Base-by-base conservation (phyloP, 2,329 filamentous ascomycete species). In the Pseudogymnoascus sp. region DNA sequence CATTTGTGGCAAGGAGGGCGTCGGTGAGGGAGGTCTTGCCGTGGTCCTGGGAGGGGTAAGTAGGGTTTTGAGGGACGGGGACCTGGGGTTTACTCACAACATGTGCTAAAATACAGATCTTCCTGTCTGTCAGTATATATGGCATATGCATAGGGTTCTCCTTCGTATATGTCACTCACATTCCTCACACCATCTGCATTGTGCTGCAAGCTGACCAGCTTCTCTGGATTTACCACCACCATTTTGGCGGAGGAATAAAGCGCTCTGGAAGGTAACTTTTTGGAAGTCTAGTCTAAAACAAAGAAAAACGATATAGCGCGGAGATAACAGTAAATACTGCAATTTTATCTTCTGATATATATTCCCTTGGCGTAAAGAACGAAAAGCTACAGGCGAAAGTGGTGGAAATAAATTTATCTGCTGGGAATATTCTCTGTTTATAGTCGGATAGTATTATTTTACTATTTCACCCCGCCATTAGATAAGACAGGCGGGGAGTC, bases 21-120 rank as follows among this genome's bases (percentile, higher is more conserved):
- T 99, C 94, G 63, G 92, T 96, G 69, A 99, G 85, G 35, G 94
- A 97, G 2, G 94, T 99, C 77, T 99, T 99, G 71, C 94, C 94
- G 82, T 99, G 94, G 75, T 99, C 94, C 84, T 87, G 72, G 41
- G 70, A 64, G 68, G 38, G 38, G 55, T 58, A 65, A 59, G 60
- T 41, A 12, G 59, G 21, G 37, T 8, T 8, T 12, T n/a, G 55
- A 26, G 60, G 39, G 59, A n/a, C 21, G 39, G 39, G 39, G 39
- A 21, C 16, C 19, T 21, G 16, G 39, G 39, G 16, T 2, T 60
- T 60, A 80, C 82, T 74, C 81, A 87, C 84, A 71, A 97, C 93
- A 74, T 97, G 93, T 55, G 93, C 93, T 68, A 97, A 78, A 70
- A 97, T 96, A 75, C 93, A 97, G 68, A 97, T 96, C 90, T 92